Conservation (phyloP, 2,329 filamentous ascomycete genomes). For the Colletotrichum sp. region DNA sequence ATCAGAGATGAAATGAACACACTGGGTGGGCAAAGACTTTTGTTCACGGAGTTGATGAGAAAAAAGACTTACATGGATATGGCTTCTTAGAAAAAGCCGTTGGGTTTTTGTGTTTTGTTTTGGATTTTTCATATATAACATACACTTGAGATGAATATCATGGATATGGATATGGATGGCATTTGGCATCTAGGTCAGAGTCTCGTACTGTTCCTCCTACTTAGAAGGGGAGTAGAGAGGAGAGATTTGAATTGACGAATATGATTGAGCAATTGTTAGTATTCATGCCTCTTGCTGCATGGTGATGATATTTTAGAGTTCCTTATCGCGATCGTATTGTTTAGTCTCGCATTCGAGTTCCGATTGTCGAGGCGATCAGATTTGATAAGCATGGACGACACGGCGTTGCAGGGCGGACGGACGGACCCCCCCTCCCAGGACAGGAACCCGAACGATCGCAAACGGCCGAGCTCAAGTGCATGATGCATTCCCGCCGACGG, state of each 20-base stretch:
- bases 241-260: background rate
- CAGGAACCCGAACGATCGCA: background rate
- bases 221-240: background rate
- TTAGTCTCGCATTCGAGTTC: background rate
- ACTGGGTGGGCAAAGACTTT: background rate
- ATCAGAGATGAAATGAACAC: background rate
- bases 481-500: background rate
- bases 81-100: background rate
- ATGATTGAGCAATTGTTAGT: background rate
- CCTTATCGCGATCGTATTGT: background rate
- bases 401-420: background rate
- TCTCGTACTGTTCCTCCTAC: too few species aligned
- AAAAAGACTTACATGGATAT: background rate
- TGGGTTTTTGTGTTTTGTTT: background rate
- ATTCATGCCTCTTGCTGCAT: background rate
- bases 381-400: background rate
- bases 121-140: background rate
- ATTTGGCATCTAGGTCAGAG: background rate
- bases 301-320: background rate
- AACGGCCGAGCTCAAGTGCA: background rate
- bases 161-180: background rate
- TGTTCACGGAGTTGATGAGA: background rate
- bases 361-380: background rate
- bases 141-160: background rate
- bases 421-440: background rate